Base-by-base conservation (phyloP, 1,284 basidiomycete species). In the Sanghuangporus weigelae region DNA sequence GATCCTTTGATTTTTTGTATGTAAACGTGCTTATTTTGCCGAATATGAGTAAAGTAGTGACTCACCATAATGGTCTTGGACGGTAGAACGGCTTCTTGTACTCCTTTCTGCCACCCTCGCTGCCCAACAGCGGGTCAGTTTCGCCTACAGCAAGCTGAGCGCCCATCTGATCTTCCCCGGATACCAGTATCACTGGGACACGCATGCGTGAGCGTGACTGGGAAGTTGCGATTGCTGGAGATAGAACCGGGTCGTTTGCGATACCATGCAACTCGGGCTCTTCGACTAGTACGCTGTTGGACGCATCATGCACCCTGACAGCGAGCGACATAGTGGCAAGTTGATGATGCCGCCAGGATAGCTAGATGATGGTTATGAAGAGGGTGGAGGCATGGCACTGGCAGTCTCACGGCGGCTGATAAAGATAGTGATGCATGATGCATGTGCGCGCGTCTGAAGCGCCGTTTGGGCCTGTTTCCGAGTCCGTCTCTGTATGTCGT, bases 41-140 rank as follows among this genome's bases (percentile, higher is more conserved):
- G 44, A 46, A 16, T n/a, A 5, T 46, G 44, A 19, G 21, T 19
- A 46, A 11, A 46, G 44, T 5, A n/a, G 40, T 42, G 44, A 46
- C 67, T 57, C 70, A 81, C 85, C 86, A 89, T 70, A 89, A 69
- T 42, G 87, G 87, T 61, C 86, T 75, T 2, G 86, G 78, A 61
- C 87, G 82, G 70, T 87, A 86, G 73, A 87, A 88, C 0, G 84
- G 84, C 69, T 88, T 89, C 76, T 78, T 82, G 12, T 35, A 49
- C 46, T 59, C 58, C 66, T 57, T 23, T 21, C 54, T 59, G 36
- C 56, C 61, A 42, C 40, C 39, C 12, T 55, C 57, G 50, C 59
- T 42, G 60, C 67, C 70, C 54, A 78, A 67, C 16, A 78, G 68
- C 39, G 75, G 72, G n/a, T 72, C 71, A 40, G 66, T 67, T 64